Conservation (phyloP, 257 asterid genomes). For the Orobanche coerulescens region DNA sequence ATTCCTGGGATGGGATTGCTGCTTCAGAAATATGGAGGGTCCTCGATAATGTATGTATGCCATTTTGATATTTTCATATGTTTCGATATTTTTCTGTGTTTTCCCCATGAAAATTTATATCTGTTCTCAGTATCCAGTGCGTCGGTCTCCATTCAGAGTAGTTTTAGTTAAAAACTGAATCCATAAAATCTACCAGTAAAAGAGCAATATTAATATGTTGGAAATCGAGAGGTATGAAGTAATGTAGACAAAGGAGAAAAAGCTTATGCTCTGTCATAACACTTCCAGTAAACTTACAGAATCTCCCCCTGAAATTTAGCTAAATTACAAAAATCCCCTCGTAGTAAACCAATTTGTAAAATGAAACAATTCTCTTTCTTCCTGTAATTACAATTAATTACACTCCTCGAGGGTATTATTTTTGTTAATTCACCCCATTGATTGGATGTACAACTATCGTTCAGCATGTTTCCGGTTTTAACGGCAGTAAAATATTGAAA, state of each 20-base stretch:
- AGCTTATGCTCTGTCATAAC: too few species aligned
- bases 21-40: slow-evolving; percentile 24
- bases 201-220: too few species aligned
- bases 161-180: neutral
- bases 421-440: neutral
- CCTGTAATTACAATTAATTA: too few species aligned
- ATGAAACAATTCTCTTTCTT: too few species aligned
- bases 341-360: too few species aligned
- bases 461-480: neutral
- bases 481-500: neutral
- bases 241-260: neutral
- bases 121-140: neutral
- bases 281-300: too few species aligned
- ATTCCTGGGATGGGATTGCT: slow-evolving; percentile 17
- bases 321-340: too few species aligned
- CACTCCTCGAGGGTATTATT: too few species aligned
- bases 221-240: neutral
- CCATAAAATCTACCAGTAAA: too few species aligned
- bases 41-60: slow-evolving; percentile 26
- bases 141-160: neutral
- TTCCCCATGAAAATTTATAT: neutral
- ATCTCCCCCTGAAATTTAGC: too few species aligned
- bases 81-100: neutral
- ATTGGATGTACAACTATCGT: neutral
- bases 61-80: neutral